Conservation (phyloP, 495 filamentous ascomycete species). For the Antarctomyces pellizariae region DNA sequence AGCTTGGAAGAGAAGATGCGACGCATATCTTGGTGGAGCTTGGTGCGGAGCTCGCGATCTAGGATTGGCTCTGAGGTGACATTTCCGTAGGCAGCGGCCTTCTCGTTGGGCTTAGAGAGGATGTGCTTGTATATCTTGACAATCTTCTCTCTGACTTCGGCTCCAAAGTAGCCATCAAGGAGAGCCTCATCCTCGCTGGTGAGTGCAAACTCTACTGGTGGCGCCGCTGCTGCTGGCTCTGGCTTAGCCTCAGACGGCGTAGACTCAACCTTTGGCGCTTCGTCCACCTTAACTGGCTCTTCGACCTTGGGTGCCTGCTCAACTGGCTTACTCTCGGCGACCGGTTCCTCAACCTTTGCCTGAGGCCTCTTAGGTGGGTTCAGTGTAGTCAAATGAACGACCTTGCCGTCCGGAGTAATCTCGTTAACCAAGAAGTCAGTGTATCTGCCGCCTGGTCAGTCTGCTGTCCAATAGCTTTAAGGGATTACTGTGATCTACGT, state of each 20-base stretch:
- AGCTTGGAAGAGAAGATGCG: conserved; percentile 42
- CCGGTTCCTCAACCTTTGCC: conserved; percentile 6
- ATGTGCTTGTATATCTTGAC: conserved; percentile 22
- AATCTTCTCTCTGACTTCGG: conserved; percentile 17
- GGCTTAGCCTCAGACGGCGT: not conserved
- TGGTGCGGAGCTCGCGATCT: conserved; percentile 35
- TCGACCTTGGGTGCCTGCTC: conserved; percentile 3
- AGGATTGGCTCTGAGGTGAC: conserved; percentile 15
- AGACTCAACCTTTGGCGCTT: conserved; percentile 1
- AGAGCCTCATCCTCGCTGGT: conserved; percentile 22
- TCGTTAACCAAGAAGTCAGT: conserved; percentile 94
- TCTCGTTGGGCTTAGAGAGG: conserved; percentile 17
- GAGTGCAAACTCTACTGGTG: conserved; percentile 14
- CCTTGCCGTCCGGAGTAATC: conserved; percentile 53
- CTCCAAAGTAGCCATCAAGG: conserved; percentile 22
- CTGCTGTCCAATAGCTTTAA: not conserved
- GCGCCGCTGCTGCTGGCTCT: conserved; percentile 1
- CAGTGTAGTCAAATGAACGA: conserved; percentile 44
- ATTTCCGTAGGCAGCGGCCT: conserved; percentile 7
- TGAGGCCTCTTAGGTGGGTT: conserved; percentile 10
- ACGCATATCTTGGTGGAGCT: conserved; percentile 35
- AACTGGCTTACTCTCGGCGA: conserved; percentile 2
- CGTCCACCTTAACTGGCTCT: not conserved
- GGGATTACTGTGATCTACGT: conserved; percentile 2
- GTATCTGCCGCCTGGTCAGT: no score